Base-by-base conservation (phyloP, 495 filamentous ascomycete species). In the Penicillium maclennaniae region DNA sequence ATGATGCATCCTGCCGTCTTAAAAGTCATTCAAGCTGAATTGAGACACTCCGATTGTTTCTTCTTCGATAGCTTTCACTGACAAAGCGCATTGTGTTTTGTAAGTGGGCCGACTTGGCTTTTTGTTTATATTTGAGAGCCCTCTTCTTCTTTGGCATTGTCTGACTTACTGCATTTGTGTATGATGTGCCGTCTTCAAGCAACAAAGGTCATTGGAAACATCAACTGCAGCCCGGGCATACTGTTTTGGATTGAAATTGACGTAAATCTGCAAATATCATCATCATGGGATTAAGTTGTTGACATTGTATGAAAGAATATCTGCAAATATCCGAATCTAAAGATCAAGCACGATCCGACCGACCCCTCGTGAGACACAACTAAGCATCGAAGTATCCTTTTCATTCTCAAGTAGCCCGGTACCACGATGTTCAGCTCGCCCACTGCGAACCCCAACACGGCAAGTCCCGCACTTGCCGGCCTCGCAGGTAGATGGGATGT, bases 401-500 rank as follows among this genome's bases (percentile, higher is more conserved):
- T 53, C 54, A 39, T 38, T 40, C 17, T 47, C 48, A 10, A 44
- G 7, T 20, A 57, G 14, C 3, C 43, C 49, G 23, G 54, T 47
- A 6, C 49, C 49, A 7, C 49, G 49, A 52, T 57, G 54, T 19
- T 57, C 48, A 6, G 52, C 37, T 14, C 44, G 25, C 0, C 54
- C 48, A 16, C 28, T 26, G 4, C 45, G 25, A 1, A 57, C 37
- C 39, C 36, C 37, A 31, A 57, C 49, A 7, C 54, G 25, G 41
- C 54, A 57, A 8, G 43, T 57, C 1, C 54, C 54, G 47, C 54
- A 57, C 23, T 52, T 57, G 16, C 49, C 47, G 1, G 44, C 38
- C 20, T 57, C 54, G 19, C 54, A 57, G 0, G 54, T 38, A 19
- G 37, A 43, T 14, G 37, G 27, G 37, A 57, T 48, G 20, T 57